Percentiles rank a stretch among this genome's conserved stretches.
Conservation (phyloP, 179 eudicot species). For the Drosera spatulata region DNA sequence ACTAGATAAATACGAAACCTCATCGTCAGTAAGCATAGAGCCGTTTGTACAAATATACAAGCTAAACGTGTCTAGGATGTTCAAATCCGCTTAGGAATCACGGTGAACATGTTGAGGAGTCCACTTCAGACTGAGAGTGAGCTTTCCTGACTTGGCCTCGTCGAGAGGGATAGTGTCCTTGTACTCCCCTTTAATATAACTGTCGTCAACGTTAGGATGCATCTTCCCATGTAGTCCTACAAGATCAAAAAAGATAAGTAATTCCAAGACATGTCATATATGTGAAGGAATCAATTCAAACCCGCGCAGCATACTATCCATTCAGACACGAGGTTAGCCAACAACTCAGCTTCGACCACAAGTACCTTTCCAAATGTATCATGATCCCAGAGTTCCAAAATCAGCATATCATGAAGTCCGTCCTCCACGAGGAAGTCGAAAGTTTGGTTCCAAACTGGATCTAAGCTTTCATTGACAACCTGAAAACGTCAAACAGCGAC, state of each 20-base stretch:
- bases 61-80: not conserved
- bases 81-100: conserved; percentile 23
- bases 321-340: too few relatives aligned
- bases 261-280: too few relatives aligned
- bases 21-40: too few relatives aligned
- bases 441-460: conserved; percentile 93
- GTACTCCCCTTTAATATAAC: conserved; percentile 66
- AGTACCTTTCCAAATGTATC: conserved; percentile 85
- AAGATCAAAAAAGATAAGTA: not conserved
- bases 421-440: conserved; percentile 87
- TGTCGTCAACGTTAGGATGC: conserved; percentile 67
- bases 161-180: conserved; percentile 44
- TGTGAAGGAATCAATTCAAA: too few relatives aligned
- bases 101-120: conserved; percentile 59
- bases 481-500: conserved; percentile 16
- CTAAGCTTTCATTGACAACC: conserved; percentile 66
- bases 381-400: conserved; percentile 83
- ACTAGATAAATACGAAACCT: too few relatives aligned
- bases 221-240: conserved; percentile 79
- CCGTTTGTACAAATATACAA: not conserved
- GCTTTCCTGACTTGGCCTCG: conserved; percentile 49
- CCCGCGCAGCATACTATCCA: too few relatives aligned
- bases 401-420: conserved; percentile 69
- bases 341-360: too few relatives aligned
- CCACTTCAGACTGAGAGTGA: conserved; percentile 59